A percentile compares a stretch with the other conserved stretches of the same genome.
These are phyloP conservation scores for Kuraishia borneana DNA, from an alignment of 805 yeast species.

Conservation along the genomic window DNA sequence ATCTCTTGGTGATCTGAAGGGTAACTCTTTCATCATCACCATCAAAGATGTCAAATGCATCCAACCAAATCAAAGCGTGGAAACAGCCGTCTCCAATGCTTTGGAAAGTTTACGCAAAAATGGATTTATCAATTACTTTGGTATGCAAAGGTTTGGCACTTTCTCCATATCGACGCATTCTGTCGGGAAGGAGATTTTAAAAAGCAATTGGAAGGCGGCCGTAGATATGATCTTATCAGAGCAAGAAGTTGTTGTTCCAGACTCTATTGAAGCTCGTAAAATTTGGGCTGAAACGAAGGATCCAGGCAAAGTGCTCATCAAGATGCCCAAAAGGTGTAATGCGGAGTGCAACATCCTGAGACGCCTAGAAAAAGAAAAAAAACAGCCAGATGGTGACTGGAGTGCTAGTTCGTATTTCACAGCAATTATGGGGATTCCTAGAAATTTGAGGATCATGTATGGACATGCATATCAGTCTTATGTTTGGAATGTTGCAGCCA, in stretches of 20 bases:
- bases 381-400: slow-evolving; percentile 34
- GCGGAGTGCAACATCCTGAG: slow-evolving; percentile 74
- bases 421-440: slow-evolving; percentile 82
- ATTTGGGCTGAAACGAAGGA: slow-evolving; percentile 70
- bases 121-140: slow-evolving; percentile 91
- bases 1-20: slow-evolving; percentile 72
- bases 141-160: slow-evolving; percentile 98
- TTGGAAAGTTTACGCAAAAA: slow-evolving; percentile 44
- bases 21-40: slow-evolving; percentile 83
- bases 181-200: slow-evolving; percentile 63
- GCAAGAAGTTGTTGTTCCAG: slow-evolving; percentile 76
- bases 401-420: slow-evolving; percentile 50
- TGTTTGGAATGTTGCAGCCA: slow-evolving; percentile 84
- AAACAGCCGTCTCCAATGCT: slow-evolving; percentile 36
- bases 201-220: slow-evolving; percentile 70
- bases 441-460: slow-evolving; percentile 88
- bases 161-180: slow-evolving; percentile 86
- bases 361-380: slow-evolving; percentile 40
- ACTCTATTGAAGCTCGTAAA: slow-evolving; percentile 70
- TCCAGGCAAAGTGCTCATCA: slow-evolving; percentile 49
- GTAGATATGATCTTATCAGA: slow-evolving; percentile 72
- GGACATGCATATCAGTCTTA: slow-evolving; percentile 97
- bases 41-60: slow-evolving; percentile 54
- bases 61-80: slow-evolving; percentile 22
- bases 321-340: slow-evolving; percentile 80